These are phyloP conservation scores for Linnemannia zychae DNA, from an alignment of 192 early-diverging fungal genomes.

Conservation along the genomic window DNA sequence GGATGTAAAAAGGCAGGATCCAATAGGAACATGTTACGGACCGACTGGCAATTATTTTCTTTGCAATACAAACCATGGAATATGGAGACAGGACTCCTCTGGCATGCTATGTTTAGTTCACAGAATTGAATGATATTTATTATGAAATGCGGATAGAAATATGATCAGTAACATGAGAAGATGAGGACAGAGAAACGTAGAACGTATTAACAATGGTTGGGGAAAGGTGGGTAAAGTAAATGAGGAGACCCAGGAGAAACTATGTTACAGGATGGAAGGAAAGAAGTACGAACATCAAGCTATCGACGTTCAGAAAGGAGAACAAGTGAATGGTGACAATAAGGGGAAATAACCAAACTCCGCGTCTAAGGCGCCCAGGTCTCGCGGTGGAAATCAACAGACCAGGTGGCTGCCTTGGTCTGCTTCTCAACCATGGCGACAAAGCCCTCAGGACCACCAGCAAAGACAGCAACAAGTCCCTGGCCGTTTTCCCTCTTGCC, in stretches of 20 bases:
- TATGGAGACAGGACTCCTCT: not conserved
- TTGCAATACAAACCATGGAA: not conserved
- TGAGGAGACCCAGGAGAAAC: not conserved
- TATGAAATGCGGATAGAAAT: not conserved
- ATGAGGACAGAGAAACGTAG: not conserved
- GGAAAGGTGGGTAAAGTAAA: not conserved
- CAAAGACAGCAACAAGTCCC: conserved; percentile 42
- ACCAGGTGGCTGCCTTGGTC: conserved; percentile 31
- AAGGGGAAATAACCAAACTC: not conserved
- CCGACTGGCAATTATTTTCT: not conserved
- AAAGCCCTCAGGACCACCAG: conserved; percentile 48
- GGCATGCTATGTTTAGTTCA: not conserved
- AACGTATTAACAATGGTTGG: too few species aligned
- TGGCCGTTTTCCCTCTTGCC: conserved; percentile 32
- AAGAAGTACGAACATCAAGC: not conserved
- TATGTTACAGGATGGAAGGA: not conserved
- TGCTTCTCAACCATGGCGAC: conserved; percentile 42
- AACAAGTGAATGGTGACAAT: too few species aligned
- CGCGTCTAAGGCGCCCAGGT: conserved; percentile 51
- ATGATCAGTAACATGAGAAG: too few species aligned
- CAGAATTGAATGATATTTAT: conserved; percentile 2
- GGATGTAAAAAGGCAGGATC: conserved; percentile 51
- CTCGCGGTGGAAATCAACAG: conserved; percentile 45
- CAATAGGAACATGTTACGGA: not conserved
- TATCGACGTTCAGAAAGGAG: not conserved